Base-by-base conservation (phyloP, 2,329 filamentous ascomycete species). In the Pochonia chlamydosporia region DNA sequence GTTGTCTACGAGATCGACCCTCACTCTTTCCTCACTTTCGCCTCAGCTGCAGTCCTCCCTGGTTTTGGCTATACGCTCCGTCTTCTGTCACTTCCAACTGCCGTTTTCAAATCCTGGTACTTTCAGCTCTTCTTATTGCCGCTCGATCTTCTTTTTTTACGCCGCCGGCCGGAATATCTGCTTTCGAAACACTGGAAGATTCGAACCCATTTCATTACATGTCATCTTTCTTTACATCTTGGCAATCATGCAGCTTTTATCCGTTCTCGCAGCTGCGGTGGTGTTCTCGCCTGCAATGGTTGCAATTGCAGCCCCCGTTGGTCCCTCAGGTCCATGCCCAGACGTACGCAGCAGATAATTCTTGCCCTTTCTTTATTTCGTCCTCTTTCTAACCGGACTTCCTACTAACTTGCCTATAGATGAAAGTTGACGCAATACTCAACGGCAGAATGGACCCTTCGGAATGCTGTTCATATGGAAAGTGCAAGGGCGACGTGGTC, bases 401-500 rank as follows among this genome's bases (percentile, higher is more conserved):
- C 1, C 16, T 20, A 10, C 49, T 51, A 2, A 53, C 25, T 3
- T 3, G 5, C 16, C 20, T 20, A 5, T 35, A 68, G 65, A 39
- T 30, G 20, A 65, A 65, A 42, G 59, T 68, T 26, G 65, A 68
- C 50, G 63, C 62, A 13, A 79, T 79, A 33, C 67, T 79, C 40
- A 70, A 62, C 24, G 74, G 75, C 45, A 59, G 69, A 24, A 63
- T 74, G 49, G 65, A 68, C 18, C 67, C 73, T n/a, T 70, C 75
- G 24, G 70, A 63, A 11, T 79, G 76, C 59, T 79, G 76, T 59
- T 72, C 71, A n/a, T 77, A 78, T 51, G 75, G 76, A 43, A 63
- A 63, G 28, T 79, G 75, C 61, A 72, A 73, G 47, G 69, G 69
- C 45, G 44, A 41, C 14, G 48, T 49, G 40, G 48, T 78, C 37